Evolutionary conservation across 306 rosid genomes (phyloP).

Genomic region (Castanea crenata): DNA sequence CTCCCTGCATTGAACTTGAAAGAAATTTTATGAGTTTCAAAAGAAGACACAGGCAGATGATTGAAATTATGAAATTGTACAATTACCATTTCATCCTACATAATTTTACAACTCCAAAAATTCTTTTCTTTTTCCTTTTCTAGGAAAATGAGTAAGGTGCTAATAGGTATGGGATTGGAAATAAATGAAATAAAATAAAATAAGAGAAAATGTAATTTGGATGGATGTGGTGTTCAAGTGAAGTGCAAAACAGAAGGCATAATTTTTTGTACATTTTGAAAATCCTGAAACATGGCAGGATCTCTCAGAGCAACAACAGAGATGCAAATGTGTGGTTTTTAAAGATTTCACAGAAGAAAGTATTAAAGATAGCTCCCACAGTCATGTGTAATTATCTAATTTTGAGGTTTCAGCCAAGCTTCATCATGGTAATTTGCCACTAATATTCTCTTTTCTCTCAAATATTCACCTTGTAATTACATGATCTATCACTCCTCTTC

Average conservation of each 20-base stretch:
- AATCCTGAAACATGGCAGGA: slow-evolving; percentile 55
- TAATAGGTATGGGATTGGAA: neutral
- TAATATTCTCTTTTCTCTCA: neutral
- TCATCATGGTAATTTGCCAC: slow-evolving; percentile 13
- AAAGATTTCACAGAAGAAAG: slow-evolving; percentile 41
- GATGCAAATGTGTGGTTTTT: slow-evolving; percentile 52
- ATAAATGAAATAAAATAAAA: neutral
- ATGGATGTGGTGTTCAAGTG: neutral
- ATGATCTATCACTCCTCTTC: slow-evolving; percentile 29
- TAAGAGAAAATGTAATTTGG: neutral
- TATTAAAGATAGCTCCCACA: slow-evolving; percentile 4
- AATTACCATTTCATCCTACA: neutral
- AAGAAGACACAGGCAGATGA: neutral
- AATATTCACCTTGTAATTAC: slow-evolving; percentile 26
- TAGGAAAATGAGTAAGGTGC: neutral
- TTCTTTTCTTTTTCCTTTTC: neutral
- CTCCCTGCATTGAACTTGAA: neutral
- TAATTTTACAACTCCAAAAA: neutral
- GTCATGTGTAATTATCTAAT: slow-evolving; percentile 35
- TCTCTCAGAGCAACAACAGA: slow-evolving; percentile 66
- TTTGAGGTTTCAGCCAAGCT: slow-evolving; percentile 29
- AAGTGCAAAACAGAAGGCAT: neutral
- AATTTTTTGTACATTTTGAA: neutral
- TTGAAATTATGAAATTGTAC: neutral
- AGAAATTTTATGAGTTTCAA: neutral